Base-by-base conservation (phyloP, 1,139 yeast genomes). In the Kodamaea fungicola region DNA sequence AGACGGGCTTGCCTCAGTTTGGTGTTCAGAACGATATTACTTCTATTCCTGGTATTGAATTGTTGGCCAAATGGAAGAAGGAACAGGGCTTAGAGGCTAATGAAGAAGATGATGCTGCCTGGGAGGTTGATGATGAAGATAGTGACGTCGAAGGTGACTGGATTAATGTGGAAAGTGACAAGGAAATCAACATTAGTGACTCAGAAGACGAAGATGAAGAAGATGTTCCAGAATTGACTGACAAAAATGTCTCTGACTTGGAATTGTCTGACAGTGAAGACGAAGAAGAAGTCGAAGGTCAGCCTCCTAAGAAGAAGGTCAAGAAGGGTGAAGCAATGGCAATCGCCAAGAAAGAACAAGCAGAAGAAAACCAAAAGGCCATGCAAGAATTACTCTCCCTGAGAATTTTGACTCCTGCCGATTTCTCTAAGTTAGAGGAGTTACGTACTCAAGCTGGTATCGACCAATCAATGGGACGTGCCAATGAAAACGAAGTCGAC, bases 331-430 rank as follows among this genome's bases (percentile, higher is more conserved):
- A 30, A 21, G 38, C 32, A 12, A 34, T 33, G 28, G 44, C 45
- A 12, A 37, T 40, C 8, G 42, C 28, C 5, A 31, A 41, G 26
- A 37, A 34, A 35, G 30, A 37, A 31, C 24, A 30, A 8, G 39
- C 35, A 8, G 35, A 22, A 8, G 46, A 37, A 13, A 57, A 71
- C 22, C 63, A 68, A 43, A 53, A 63, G 35, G 83, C 83, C 1
- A 72, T 83, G 62, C 67, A 71, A 44, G 82, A 82, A 39, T 57
- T 89, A 31, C 81, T 94, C 30, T 70, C 90, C 2, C 69, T 82
- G 12, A 77, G 88, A 49, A 85, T 92, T 43, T 74, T 92, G 49
- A 92, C 98, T 0, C 98, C 98, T 19, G 97, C 97, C 0, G 98
- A 92, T 68, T 92, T 90, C 59, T 96, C 96, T 49, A 90, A 90